Evolutionary conservation across 176 grass and related monocot genomes (phyloP), one percentile per base, ranked within the genome.

Genomic region (Carex scoparia): DNA sequence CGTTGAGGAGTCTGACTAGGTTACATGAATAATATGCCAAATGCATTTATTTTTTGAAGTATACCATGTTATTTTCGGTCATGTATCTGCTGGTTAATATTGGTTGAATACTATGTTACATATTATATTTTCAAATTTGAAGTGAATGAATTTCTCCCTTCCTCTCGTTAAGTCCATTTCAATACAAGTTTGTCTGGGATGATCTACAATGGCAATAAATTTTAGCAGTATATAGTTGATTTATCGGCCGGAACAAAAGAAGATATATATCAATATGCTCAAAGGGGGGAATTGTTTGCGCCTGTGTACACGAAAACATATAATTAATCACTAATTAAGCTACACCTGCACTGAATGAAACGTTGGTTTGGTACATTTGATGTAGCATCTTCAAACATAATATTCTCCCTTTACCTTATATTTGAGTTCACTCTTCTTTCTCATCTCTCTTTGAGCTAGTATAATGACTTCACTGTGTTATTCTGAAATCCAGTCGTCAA

Each of bases 1-100:
- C 82, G 40, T 91, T 69, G 97, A 99, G 91, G 91, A 99, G 86
- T 23, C 90, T 72, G 97, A 99, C 62, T 62, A 99, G 81, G 51
- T 56, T 30, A 31, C 19, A 42, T 15, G 28, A 46, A 46, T 44
- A 62, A 56, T 69, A 69, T 83, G 79, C 30, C 58, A 49, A 64
- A 80, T 65, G 60, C 35, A 42, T 83, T 83, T 83, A 51, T 83
- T 81, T 83, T 83, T 56, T 54, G 40, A 67, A 83, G 23, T 69
- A 83, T 83, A 83, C 35, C 69, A 56, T 65, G 74, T 79, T 79
- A 53, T 18, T 79, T 57, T 57, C 48, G 13, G 12, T 46, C 60
- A 30, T 65, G 79, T 82, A 82, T 82, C 60, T 49, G 74, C 30
- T 64, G 23, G 35, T 82, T 60, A 35, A 82, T 82, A 82, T 65